phyloP scores from a whole-genome alignment of 441 rosid species.

The Euphorbia corollata region DNA sequence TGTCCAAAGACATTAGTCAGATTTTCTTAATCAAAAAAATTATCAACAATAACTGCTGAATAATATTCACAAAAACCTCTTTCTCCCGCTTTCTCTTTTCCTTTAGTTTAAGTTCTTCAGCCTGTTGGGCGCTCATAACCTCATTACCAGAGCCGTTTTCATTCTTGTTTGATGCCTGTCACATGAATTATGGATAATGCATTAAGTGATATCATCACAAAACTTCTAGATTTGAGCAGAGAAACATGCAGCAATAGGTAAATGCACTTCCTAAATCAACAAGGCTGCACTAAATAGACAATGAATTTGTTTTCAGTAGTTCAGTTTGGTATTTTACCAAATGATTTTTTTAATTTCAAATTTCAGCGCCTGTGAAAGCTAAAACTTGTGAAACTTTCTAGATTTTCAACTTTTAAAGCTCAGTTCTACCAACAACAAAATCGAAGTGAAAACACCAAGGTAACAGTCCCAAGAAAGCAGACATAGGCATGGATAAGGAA shows the following conservation, averaged over 20 bases:
- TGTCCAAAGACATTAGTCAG: slow-evolving; percentile 32
- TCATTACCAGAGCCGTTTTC: slow-evolving; percentile 45
- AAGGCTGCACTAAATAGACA: neutral
- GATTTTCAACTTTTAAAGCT: neutral
- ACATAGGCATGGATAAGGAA: neutral
- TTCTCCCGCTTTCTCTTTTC: slow-evolving; percentile 86
- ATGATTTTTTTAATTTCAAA: neutral
- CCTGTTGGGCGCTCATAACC: slow-evolving; percentile 72
- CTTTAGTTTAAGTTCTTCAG: slow-evolving; percentile 84
- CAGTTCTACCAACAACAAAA: neutral
- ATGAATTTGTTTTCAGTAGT: neutral
- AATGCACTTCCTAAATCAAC: neutral
- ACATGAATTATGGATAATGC: slow-evolving; percentile 7
- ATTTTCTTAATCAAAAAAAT: slow-evolving; percentile 6
- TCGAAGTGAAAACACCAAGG: neutral
- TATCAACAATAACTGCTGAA: slow-evolving; percentile 2
- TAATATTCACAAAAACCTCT: slow-evolving; percentile 39
- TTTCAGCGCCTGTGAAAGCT: neutral
- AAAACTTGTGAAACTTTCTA: neutral
- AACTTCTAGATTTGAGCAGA: neutral
- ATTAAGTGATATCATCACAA: neutral
- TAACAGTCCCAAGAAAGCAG: neutral
- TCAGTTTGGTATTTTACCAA: neutral
- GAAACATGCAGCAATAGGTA: neutral
- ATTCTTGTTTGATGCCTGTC: slow-evolving; percentile 49